phyloP scores from a whole-genome alignment of 2,329 filamentous ascomycete genomes.

The Aspergillus sojae region DNA sequence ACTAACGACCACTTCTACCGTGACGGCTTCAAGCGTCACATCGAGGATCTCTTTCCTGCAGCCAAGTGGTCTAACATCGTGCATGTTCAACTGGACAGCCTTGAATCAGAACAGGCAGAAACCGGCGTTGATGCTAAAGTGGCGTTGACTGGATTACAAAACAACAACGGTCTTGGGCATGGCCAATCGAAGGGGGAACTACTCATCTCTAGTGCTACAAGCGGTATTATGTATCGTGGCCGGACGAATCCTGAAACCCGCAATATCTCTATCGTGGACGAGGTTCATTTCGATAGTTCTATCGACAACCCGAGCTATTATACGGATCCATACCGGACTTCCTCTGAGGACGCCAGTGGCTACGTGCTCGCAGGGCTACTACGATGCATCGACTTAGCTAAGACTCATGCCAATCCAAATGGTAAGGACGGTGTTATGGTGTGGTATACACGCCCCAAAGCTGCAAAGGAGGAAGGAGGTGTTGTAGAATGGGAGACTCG shows the following conservation, averaged over 20 bases:
- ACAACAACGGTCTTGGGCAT: constrained; percentile 61
- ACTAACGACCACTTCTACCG: constrained; percentile 63
- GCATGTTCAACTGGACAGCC: constrained; percentile 43
- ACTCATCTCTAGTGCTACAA: constrained; percentile 43
- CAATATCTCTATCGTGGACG: constrained; percentile 47
- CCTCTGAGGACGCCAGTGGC: constrained; percentile 54
- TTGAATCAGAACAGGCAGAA: constrained; percentile 27
- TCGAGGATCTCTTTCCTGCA: constrained; percentile 51
- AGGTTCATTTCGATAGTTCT: constrained; percentile 47
- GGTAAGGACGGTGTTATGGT: constrained; percentile 52
- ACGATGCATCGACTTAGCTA: constrained; percentile 42
- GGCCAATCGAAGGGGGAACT: constrained; percentile 43
- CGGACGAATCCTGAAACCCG: constrained; percentile 26
- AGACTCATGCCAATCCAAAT: constrained; percentile 32
- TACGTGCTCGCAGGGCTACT: constrained; percentile 56
- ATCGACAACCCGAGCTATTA: constrained; percentile 65
- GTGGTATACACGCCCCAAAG: constrained; percentile 44
- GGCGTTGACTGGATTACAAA: constrained; percentile 51
- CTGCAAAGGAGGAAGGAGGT: constrained; percentile 7
- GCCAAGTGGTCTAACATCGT: constrained; percentile 56
- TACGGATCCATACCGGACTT: constrained; percentile 53
- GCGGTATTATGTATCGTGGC: constrained; percentile 52
- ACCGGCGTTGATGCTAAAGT: constrained; percentile 48
- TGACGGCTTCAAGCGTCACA: constrained; percentile 48
- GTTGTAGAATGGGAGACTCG: constrained; percentile 45